Base-by-base conservation (phyloP, 192 early-diverging fungal species). In the Backusella morwellensis region DNA sequence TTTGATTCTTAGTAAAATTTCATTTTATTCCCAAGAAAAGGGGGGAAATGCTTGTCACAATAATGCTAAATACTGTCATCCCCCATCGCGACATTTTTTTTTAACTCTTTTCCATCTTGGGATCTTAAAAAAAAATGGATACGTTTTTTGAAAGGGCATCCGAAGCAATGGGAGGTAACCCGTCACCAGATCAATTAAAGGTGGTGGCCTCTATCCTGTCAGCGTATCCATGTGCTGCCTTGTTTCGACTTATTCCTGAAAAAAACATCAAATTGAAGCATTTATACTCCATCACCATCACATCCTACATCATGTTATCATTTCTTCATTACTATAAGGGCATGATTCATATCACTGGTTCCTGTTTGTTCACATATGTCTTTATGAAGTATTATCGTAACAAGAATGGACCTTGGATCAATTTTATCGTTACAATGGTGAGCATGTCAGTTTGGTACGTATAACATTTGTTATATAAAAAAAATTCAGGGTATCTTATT, bases 371-470 rank as follows among this genome's bases (percentile, higher is more conserved):
- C 15, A 82, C 85, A 36, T 93, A 90, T 77, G 52, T 81, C 19
- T 75, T 93, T 29, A 88, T 92, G 82, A 78, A 80, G 0, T 63
- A 71, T 26, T 75, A 88, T 50, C 75, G 78, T 73, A 83, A 83
- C 11, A 77, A 80, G n/a, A 82, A 83, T 68, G 90, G 84, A 68
- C 91, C 91, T 19, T 78, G 82, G 72, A 69, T 87, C 2, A 91
- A 92, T 47, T 92, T 92, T 77, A 54, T 88, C 6, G 72, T 83
- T 21, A 85, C 87, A 7, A 92, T 94, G 90, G 70, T 83, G 38
- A 92, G 92, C 81, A 88, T 94, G 89, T 85, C 85, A 80, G 84
- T 81, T 81, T 88, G 85, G 90, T 85, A 87, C 50, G 75, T 79
- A 2, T 2, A 56, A 50, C 7, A 9, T 12, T 11, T 34, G 32